Percentiles rank a stretch among this genome's conserved stretches.
These are phyloP conservation scores for Plectosphaerella sp. DNA, from an alignment of 2,329 filamentous ascomycete species.

Conservation along the genomic window DNA sequence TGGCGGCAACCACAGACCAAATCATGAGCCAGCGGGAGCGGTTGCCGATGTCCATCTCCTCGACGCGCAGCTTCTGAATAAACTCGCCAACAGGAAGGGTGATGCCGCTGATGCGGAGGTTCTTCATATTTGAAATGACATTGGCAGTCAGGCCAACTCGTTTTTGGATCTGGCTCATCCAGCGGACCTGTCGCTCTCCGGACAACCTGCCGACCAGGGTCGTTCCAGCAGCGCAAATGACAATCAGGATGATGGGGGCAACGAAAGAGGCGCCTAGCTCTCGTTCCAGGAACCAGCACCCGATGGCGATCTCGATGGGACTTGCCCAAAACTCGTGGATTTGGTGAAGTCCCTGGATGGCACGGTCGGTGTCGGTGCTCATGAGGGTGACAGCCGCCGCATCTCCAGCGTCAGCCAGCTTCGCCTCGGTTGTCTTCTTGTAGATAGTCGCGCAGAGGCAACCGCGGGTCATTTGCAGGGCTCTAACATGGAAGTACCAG, in stretches of 20 bases:
- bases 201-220: constrained; percentile 11
- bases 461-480: constrained; percentile 21
- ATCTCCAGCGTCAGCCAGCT: constrained; percentile 16
- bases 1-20: constrained; percentile 21
- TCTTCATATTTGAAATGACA: constrained; percentile 20
- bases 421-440: constrained; percentile 22
- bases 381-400: constrained; percentile 30
- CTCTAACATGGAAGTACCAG: constrained; percentile 23
- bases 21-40: constrained; percentile 18
- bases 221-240: constrained; percentile 14
- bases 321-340: constrained; percentile 31
- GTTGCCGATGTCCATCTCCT: constrained; percentile 17
- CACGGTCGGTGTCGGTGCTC: constrained; percentile 31
- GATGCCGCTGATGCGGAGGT: constrained; percentile 23
- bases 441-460: constrained; percentile 24
- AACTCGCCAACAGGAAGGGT: constrained; percentile 16
- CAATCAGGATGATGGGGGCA: constrained; percentile 23
- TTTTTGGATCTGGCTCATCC: constrained; percentile 24
- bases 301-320: constrained; percentile 23
- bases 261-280: constrained; percentile 25
- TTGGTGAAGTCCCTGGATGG: constrained; percentile 20
- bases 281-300: constrained; percentile 24
- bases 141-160: constrained; percentile 17
- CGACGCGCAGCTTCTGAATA: constrained; percentile 16
- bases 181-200: constrained; percentile 17